Base-by-base conservation (phyloP, 805 yeast species). In the Candida andamanensis region DNA sequence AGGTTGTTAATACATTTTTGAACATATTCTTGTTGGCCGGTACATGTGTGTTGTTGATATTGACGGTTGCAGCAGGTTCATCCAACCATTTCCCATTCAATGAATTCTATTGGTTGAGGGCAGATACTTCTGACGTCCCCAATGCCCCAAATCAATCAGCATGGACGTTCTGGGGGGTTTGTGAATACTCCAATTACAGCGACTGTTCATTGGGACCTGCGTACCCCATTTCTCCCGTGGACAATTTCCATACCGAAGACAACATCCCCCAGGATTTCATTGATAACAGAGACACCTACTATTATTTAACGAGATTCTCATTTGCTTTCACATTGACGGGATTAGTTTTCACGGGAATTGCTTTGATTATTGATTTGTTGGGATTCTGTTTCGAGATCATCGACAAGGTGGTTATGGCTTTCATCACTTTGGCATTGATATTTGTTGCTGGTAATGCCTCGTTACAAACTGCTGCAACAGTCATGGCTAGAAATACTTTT, bases 111-210 rank as follows among this genome's bases (percentile, higher is more conserved):
- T 86, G 92, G 89, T 51, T 89, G 25, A 67, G 76, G 50, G 95
- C 86, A 17, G 80, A 78, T 47, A 86, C 95, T 30, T 50, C 72
- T 4, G 59, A 54, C 24, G 73, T 80, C 36, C 34, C 67, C 43
- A 54, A 64, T 26, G 80, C 82, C 6, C 60, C 69, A 17, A 54
- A 53, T 22, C 51, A 57, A 11, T 65, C 85, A 3, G 76, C 89
- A 47, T 89, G 96, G 96, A 82, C 89, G 8, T 74, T 75, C 57
- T 89, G 90, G 72, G 78, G 80, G 41, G 67, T 80, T 28, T 78
- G 85, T 55, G 67, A 71, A 41, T 72, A 74, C 34, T 41, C 51
- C 26, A 67, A 76, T 56, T 86, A 86, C 60, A 55, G 76, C 26
- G 37, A 56, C 14, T 71, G 70, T 49, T 52, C 56, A 28, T 53